Conservation (phyloP, 306 rosid genomes). For the Trifolium dubium region DNA sequence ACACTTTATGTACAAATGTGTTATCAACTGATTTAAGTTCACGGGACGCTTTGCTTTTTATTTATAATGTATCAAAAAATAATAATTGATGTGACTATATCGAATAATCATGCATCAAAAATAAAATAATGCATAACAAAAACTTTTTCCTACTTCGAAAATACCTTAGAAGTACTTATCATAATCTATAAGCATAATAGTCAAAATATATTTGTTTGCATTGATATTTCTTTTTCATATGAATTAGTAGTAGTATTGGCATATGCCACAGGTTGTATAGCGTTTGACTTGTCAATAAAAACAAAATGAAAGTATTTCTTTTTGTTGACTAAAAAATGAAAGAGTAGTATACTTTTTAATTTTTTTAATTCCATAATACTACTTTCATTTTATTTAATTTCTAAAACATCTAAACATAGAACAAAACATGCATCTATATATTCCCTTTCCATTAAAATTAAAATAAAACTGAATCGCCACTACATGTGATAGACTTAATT, state of each 20-base stretch:
- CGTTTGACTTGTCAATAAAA: constrained; percentile 7
- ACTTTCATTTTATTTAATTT: not conserved
- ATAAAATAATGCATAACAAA: not conserved
- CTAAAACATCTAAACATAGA: not conserved
- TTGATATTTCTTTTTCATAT: not conserved
- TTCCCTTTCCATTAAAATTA: not conserved
- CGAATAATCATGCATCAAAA: too few relatives aligned
- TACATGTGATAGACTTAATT: not conserved
- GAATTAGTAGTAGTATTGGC: not conserved
- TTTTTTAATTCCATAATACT: not conserved
- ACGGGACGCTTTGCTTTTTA: too few relatives aligned
- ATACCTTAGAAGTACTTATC: not conserved
- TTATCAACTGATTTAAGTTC: too few relatives aligned
- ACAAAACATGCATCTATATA: not conserved
- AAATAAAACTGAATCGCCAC: not conserved
- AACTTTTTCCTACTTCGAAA: not conserved
- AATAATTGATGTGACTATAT: too few relatives aligned
- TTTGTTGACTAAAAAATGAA: too few relatives aligned
- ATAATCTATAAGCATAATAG: not conserved
- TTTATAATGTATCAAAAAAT: too few relatives aligned
- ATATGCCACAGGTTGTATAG: not conserved
- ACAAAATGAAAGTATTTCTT: not conserved
- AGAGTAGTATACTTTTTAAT: too few relatives aligned
- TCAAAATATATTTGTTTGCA: not conserved
- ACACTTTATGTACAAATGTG: too few relatives aligned